These are phyloP conservation scores for Cerioporus squamosus DNA, from an alignment of 1,284 basidiomycete genomes.

Conservation along the genomic window DNA sequence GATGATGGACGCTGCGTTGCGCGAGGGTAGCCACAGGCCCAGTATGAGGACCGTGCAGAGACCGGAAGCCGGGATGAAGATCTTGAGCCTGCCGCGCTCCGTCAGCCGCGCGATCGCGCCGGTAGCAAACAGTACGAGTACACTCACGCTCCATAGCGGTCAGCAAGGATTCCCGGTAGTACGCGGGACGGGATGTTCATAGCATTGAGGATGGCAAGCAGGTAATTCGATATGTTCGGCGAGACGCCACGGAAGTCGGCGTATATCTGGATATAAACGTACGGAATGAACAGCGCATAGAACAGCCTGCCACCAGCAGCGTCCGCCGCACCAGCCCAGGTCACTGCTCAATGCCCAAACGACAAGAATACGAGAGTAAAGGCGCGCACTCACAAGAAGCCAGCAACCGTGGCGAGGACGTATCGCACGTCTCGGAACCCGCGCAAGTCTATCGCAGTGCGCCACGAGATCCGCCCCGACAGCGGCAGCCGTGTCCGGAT, in stretches of 20 bases:
- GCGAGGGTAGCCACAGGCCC: conserved; percentile 21
- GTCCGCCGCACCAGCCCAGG: too few species aligned
- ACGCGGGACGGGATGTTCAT: conserved; percentile 21
- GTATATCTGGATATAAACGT: conserved; percentile 25
- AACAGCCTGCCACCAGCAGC: conserved; percentile 10
- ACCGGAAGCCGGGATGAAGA: conserved; percentile 17
- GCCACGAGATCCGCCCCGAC: conserved; percentile 17
- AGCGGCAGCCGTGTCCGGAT: conserved; percentile 18
- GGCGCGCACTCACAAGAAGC: conserved; percentile 36
- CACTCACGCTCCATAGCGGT: conserved; percentile 18
- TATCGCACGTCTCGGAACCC: conserved; percentile 39
- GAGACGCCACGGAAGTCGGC: conserved; percentile 21
- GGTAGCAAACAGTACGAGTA: neutral
- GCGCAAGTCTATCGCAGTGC: conserved; percentile 32
- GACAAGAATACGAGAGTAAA: too few species aligned
- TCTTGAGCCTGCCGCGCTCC: conserved; percentile 1
- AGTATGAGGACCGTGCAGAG: conserved; percentile 18
- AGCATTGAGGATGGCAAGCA: conserved; percentile 24
- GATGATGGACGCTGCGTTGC: conserved; percentile 14
- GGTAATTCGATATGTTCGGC: conserved; percentile 15
- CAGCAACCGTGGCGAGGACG: conserved; percentile 30
- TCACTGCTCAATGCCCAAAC: too few species aligned
- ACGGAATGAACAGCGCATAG: conserved; percentile 49
- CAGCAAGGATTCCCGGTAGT: conserved; percentile 19
- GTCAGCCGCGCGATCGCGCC: neutral